phyloP scores from a whole-genome alignment of 148 eudicot genomes.

The Diospyros lotus region DNA sequence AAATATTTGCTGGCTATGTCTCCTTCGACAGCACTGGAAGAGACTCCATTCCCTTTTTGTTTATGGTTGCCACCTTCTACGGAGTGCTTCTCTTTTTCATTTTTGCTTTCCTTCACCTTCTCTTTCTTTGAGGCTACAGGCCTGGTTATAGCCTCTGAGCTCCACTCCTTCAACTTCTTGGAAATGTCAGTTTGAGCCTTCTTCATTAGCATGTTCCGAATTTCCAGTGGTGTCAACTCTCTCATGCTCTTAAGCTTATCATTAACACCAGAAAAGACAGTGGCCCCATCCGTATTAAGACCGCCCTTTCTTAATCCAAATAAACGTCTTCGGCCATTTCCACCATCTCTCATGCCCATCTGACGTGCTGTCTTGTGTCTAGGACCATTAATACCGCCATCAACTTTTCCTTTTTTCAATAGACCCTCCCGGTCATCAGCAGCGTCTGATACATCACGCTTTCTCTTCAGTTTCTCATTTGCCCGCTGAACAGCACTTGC shows the following conservation, averaged over 20 bases:
- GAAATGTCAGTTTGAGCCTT: conserved; percentile 48
- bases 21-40: conserved; percentile 4
- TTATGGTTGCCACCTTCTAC: conserved; percentile 13
- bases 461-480: conserved; percentile 51
- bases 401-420: conserved; percentile 31
- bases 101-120: conserved; percentile 30
- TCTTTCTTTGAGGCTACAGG: conserved; percentile 24
- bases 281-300: conserved; percentile 5
- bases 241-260: conserved; percentile 22
- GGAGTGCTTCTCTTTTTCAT: conserved; percentile 18
- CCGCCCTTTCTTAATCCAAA: conserved; percentile 10
- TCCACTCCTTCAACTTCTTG: conserved; percentile 39
- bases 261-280: conserved; percentile 23
- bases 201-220: conserved; percentile 37
- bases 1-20: not conserved
- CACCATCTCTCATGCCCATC: conserved; percentile 23
- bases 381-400: conserved; percentile 13
- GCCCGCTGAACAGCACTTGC: conserved; percentile 32
- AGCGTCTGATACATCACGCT: conserved; percentile 31
- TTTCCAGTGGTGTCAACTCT: conserved; percentile 45
- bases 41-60: conserved; percentile 20
- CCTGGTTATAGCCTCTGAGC: conserved; percentile 23
- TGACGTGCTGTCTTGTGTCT: conserved; percentile 22
- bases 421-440: conserved; percentile 19
- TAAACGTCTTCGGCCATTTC: conserved; percentile 9